phyloP scores from a whole-genome alignment of 192 early-diverging fungal genomes.

The Linderina pennispora region DNA sequence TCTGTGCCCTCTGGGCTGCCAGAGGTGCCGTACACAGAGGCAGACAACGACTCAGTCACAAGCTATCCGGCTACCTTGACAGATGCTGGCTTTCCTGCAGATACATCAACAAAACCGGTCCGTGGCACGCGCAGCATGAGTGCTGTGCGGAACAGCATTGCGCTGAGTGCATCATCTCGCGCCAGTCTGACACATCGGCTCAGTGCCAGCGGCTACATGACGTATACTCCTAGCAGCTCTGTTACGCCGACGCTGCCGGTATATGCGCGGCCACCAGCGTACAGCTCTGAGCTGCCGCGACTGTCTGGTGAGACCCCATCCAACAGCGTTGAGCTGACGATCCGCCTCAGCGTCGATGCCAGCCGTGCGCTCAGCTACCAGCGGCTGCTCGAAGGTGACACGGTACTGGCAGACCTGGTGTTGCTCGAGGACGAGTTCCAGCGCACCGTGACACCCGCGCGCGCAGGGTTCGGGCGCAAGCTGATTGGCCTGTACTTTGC shows the following conservation, averaged over 20 bases:
- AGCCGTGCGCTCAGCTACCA: slow-evolving; percentile 38
- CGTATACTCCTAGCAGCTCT: slow-evolving; percentile 1
- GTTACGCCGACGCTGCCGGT: slow-evolving; percentile 29
- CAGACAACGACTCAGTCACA: slow-evolving; percentile 4
- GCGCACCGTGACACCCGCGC: slow-evolving; percentile 17
- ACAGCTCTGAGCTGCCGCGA: too few relatives aligned
- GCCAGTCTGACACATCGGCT: slow-evolving; percentile 26
- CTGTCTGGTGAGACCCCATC: too few relatives aligned
- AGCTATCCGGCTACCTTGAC: slow-evolving; percentile 9
- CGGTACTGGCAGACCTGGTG: slow-evolving; percentile 27
- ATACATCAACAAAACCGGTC: too few relatives aligned
- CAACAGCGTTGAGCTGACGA: slow-evolving; percentile 26
- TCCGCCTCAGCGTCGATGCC: slow-evolving; percentile 41
- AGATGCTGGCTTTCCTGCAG: too few relatives aligned
- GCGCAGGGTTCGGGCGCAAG: slow-evolving; percentile 20
- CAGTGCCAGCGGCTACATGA: slow-evolving; percentile 24
- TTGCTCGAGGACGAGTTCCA: slow-evolving; percentile 39
- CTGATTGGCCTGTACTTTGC: slow-evolving; percentile 37
- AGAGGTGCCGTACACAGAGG: too few relatives aligned
- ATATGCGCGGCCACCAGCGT: too few relatives aligned
- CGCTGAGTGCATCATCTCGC: slow-evolving; percentile 22
- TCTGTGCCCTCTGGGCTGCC: too few relatives aligned
- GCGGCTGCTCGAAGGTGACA: slow-evolving; percentile 33
- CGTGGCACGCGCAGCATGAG: slow-evolving; percentile 38
- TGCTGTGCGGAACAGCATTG: slow-evolving; percentile 24